Evolutionary conservation across 306 rosid genomes (phyloP).

Genomic region (Vigna hirtella): DNA sequence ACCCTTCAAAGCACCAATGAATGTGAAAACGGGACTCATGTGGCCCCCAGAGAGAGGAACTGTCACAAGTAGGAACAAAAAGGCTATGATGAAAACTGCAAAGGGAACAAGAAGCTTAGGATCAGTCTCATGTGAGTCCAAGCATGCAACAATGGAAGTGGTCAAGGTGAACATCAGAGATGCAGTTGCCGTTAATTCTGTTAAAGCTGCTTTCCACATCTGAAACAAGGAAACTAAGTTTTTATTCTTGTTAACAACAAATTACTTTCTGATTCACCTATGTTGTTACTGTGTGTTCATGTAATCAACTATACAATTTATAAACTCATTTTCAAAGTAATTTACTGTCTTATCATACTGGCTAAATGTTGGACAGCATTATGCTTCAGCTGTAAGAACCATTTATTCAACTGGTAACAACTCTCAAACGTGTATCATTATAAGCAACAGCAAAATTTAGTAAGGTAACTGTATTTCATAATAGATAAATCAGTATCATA

Average conservation of each 20-base stretch:
- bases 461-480: no score
- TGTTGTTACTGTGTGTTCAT: no score
- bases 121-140: constrained; percentile 57
- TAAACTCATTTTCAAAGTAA: no score
- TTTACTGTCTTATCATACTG: no score
- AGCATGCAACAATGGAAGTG: constrained; percentile 65
- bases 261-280: no score
- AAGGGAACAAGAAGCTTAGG: constrained; percentile 72
- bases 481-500: not conserved
- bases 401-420: no score
- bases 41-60: constrained; percentile 81
- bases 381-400: no score
- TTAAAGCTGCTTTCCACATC: constrained; percentile 79
- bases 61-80: constrained; percentile 72
- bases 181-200: constrained; percentile 70
- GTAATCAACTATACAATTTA: no score
- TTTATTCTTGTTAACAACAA: no score
- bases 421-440: no score
- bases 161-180: constrained; percentile 59
- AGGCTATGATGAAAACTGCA: constrained; percentile 66
- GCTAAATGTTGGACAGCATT: no score
- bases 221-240: constrained; percentile 18
- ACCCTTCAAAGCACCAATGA: constrained; percentile 56
- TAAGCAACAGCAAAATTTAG: no score
- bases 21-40: constrained; percentile 70